phyloP scores from a whole-genome alignment of 2,329 filamentous ascomycete species.

The Nectriaceae sp. region DNA sequence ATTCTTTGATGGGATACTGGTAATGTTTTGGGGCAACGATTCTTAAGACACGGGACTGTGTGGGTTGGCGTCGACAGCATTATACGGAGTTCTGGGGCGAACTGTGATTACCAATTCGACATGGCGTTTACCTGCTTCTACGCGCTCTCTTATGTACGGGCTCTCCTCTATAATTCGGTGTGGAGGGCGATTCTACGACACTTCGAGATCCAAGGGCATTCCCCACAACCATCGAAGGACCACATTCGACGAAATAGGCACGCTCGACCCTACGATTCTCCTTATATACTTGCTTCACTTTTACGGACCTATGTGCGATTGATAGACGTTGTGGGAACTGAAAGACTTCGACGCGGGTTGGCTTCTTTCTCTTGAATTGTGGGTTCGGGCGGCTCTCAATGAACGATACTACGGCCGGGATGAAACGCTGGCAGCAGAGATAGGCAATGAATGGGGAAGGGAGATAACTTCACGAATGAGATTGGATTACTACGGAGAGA shows the following conservation, averaged over 20 bases:
- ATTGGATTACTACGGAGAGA: neutral
- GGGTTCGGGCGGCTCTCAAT: too few relatives aligned
- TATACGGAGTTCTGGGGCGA: constrained; percentile 25
- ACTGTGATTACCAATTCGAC: constrained; percentile 17
- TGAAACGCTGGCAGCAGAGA: constrained; percentile 3
- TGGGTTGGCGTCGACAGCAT: constrained; percentile 31
- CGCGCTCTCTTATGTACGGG: constrained; percentile 12
- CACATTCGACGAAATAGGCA: constrained; percentile 7
- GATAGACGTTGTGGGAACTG: constrained; percentile 22
- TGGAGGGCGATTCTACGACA: constrained; percentile 12
- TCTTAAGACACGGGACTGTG: constrained; percentile 23
- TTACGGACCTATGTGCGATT: constrained; percentile 15
- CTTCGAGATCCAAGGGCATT: constrained; percentile 10
- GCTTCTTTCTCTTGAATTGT: too few relatives aligned
- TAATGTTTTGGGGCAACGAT: constrained; percentile 21
- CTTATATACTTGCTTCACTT: constrained; percentile 21
- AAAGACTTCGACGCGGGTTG: too few relatives aligned
- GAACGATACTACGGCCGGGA: constrained; percentile 13
- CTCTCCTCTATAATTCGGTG: constrained; percentile 10
- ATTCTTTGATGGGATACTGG: constrained; percentile 66
- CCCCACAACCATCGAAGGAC: neutral
- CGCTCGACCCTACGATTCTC: constrained; percentile 18
- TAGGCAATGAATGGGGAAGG: neutral
- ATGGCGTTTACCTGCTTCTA: constrained; percentile 16
- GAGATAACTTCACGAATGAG: neutral